Percentiles rank a stretch among this genome's conserved stretches.
Evolutionary conservation across 179 eudicot species (phyloP).

Genomic region (Silene noctiflora): DNA sequence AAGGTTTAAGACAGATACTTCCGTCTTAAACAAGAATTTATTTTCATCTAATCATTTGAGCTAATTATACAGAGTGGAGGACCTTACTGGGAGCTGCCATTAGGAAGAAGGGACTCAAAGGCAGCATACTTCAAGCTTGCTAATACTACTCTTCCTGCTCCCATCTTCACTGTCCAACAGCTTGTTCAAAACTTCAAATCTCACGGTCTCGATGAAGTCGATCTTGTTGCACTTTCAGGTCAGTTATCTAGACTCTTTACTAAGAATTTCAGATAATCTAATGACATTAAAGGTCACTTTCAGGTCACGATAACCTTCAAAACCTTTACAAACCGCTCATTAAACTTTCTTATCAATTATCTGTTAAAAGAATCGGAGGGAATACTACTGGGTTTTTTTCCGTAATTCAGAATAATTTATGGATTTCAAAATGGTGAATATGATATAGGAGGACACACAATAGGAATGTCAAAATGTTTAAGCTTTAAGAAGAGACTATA

Average conservation of each 20-base stretch:
- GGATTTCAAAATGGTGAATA: background rate
- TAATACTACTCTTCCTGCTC: slow-evolving; percentile 66
- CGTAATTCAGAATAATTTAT: background rate
- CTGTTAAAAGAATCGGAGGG: no score
- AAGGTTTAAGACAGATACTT: no score
- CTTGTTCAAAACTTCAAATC: slow-evolving; percentile 51
- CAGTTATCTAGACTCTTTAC: background rate
- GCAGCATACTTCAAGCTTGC: slow-evolving; percentile 59
- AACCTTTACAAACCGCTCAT: no score
- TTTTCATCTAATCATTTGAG: background rate
- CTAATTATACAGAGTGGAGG: slow-evolving; percentile 66
- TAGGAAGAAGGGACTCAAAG: slow-evolving; percentile 85
- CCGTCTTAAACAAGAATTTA: no score
- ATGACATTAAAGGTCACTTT: background rate
- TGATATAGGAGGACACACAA: slow-evolving; percentile 68
- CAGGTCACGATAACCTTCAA: background rate
- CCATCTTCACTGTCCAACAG: slow-evolving; percentile 52
- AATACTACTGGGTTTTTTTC: no score
- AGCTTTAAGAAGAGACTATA: slow-evolving; percentile 77
- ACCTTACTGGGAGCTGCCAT: slow-evolving; percentile 75
- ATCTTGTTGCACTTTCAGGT: slow-evolving; percentile 95
- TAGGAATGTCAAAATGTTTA: slow-evolving; percentile 77
- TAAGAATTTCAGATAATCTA: background rate
- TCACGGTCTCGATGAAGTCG: slow-evolving; percentile 70
- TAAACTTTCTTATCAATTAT: no score